Evolutionary conservation across 1,284 basidiomycete species (phyloP), one percentile per base, ranked within the genome.

Genomic region (Naganishia albida): DNA sequence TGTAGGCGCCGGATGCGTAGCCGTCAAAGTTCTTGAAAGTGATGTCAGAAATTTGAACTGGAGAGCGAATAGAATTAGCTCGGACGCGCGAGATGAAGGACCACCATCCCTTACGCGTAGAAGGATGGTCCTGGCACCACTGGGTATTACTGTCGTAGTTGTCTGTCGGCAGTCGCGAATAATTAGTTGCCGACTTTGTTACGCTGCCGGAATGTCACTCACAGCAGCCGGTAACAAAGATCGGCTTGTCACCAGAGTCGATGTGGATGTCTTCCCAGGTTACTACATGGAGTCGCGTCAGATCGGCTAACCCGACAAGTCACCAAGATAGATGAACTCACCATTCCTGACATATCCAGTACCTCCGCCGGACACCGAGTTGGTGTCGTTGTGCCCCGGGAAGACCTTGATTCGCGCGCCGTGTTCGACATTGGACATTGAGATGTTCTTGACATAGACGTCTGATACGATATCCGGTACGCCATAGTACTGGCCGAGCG

Each of bases 321-420:
- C 3, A n/a, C 44, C 16, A 54, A 69, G 70, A 56, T 72, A 65
- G 42, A 63, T 28, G 63, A 69, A 72, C 18, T 70, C 71, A 53
- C 73, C 56, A 57, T 76, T 87, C 72, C 81, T 82, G 54, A 87
- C 86, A 62, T 83, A 83, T 1, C 86, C 86, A 25, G 80, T 80
- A 8, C 86, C 86, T 12, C 86, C 85, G 44, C 85, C 84, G 1
- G 80, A 80, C 16, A 73, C 69, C 48, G 71, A 64, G 12, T 71
- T 7, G 39, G 75, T 69, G 62, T 74, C 62, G 63, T 70, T 70
- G 53, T 72, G 69, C 50, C 86, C 86, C 10, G 85, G 85, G 75
- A 84, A 87, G 2, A 85, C 85, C 74, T 87, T 87, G 75, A 87
- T 87, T n/a, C 86, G 80, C 0, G 85, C 85, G 0, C 85, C 86